Evolutionary conservation across 352 stramenopile species (phyloP).

Genomic region (Pythium utonaiense): DNA sequence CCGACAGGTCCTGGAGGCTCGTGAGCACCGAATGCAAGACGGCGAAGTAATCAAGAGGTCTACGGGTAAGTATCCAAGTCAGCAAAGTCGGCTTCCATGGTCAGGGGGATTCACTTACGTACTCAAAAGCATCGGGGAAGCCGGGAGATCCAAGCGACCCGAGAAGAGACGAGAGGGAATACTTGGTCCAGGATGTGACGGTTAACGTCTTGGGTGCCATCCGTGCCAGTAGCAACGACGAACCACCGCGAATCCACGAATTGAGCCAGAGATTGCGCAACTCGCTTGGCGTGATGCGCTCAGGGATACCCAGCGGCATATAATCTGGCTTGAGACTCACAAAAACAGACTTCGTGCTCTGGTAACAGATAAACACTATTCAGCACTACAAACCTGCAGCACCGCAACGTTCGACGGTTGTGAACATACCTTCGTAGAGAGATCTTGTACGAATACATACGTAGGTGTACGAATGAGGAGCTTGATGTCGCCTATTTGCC

Average conservation of each 20-base stretch:
- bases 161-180: slow-evolving; percentile 43
- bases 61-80: background rate
- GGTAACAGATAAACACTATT: background rate
- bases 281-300: slow-evolving; percentile 62
- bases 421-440: background rate
- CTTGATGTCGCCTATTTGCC: slow-evolving; percentile 47
- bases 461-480: slow-evolving; percentile 61
- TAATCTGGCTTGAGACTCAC: slow-evolving; percentile 78
- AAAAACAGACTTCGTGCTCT: slow-evolving; percentile 32
- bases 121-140: slow-evolving; percentile 53
- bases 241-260: slow-evolving; percentile 72
- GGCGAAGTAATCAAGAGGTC: slow-evolving; percentile 19
- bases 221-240: slow-evolving; percentile 42
- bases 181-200: slow-evolving; percentile 42
- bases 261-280: slow-evolving; percentile 66
- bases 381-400: too few species aligned
- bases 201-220: slow-evolving; percentile 32
- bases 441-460: slow-evolving; percentile 25
- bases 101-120: slow-evolving; percentile 8
- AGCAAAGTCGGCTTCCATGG: background rate
- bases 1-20: slow-evolving; percentile 19
- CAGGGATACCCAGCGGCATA: slow-evolving; percentile 37
- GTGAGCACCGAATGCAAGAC: slow-evolving; percentile 15
- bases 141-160: slow-evolving; percentile 33
- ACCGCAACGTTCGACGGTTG: too few species aligned